Evolutionary conservation across 2,329 filamentous ascomycete genomes (phyloP).

Genomic region (Alternaria sp.): DNA sequence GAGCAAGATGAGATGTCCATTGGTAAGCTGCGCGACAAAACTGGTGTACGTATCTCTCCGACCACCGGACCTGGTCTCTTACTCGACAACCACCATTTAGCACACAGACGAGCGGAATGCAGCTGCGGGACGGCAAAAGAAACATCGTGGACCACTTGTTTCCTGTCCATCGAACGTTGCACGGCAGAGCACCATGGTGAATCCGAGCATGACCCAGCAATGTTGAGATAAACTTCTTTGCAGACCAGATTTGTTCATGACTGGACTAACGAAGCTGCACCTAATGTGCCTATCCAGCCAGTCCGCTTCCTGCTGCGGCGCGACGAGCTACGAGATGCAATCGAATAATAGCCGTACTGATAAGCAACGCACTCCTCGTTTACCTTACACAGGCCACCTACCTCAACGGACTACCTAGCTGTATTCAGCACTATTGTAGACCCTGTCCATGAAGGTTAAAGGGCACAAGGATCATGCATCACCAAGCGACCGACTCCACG

Average conservation of each 20-base stretch:
- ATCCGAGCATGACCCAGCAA: constrained; percentile 10
- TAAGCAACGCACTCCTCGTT: constrained; percentile 39
- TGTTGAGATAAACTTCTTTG: constrained; percentile 17
- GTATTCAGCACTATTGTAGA: constrained; percentile 35
- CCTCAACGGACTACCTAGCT: constrained; percentile 21
- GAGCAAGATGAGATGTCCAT: constrained; percentile 26
- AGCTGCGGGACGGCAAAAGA: constrained; percentile 36
- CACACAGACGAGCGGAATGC: constrained; percentile 15
- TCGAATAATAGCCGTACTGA: constrained; percentile 44
- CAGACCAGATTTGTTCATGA: constrained; percentile 11
- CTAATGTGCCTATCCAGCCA: constrained; percentile 21
- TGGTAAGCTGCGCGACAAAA: constrained; percentile 18
- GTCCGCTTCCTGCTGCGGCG: constrained; percentile 21
- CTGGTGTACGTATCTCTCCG: constrained; percentile 28
- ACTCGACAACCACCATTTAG: constrained; percentile 14
- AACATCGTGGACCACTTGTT: constrained; percentile 17
- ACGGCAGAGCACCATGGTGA: constrained; percentile 32
- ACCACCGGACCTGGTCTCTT: constrained; percentile 26
- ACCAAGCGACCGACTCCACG: constrained; percentile 20
- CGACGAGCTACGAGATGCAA: constrained; percentile 34
- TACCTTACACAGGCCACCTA: constrained; percentile 38
- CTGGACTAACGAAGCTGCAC: constrained; percentile 17
- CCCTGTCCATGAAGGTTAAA: constrained; percentile 16
- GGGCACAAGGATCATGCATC: constrained; percentile 18
- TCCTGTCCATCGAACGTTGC: constrained; percentile 17